Conservation (phyloP, 2,329 filamentous ascomycete genomes). For the Lithohypha guttulata region DNA sequence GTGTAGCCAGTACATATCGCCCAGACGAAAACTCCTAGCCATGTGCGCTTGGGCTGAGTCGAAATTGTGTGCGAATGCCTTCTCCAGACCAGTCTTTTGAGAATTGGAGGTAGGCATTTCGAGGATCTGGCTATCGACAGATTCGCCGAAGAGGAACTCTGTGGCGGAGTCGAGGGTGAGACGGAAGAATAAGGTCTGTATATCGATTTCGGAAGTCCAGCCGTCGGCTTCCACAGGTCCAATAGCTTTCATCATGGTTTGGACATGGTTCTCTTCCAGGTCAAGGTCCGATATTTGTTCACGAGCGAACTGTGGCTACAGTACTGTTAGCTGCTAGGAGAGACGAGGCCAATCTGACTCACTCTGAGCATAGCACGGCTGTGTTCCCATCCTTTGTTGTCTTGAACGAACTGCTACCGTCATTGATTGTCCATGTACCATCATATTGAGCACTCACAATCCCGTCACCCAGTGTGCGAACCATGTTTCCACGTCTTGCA, state of each 20-base stretch:
- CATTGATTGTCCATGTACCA: constrained; percentile 12
- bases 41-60: constrained; percentile 8
- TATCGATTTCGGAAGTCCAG: constrained; percentile 48
- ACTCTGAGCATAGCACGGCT: constrained; percentile 66
- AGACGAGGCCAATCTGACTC: too few relatives aligned
- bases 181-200: constrained; percentile 68
- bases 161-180: constrained; percentile 75
- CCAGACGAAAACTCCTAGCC: constrained; percentile 7
- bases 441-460: constrained; percentile 27
- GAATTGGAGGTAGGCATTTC: constrained; percentile 9
- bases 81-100: constrained; percentile 7
- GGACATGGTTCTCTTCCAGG: constrained; percentile 67
- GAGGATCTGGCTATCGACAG: constrained; percentile 46
- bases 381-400: constrained; percentile 64
- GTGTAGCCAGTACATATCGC: constrained; percentile 24
- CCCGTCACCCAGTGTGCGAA: constrained; percentile 28
- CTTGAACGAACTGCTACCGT: constrained; percentile 49
- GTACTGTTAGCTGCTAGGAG: too few relatives aligned
- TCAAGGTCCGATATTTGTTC: constrained; percentile 73
- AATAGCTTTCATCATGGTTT: constrained; percentile 58
- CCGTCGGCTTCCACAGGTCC: constrained; percentile 43
- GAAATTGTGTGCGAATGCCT: constrained; percentile 10
- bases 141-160: constrained; percentile 71
- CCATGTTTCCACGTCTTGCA: constrained; percentile 54
- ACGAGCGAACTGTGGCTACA: constrained; percentile 78